Evolutionary conservation across 2,329 filamentous ascomycete species (phyloP), one percentile per base, ranked within the genome.

Genomic region (Boeremia lycopersici): DNA sequence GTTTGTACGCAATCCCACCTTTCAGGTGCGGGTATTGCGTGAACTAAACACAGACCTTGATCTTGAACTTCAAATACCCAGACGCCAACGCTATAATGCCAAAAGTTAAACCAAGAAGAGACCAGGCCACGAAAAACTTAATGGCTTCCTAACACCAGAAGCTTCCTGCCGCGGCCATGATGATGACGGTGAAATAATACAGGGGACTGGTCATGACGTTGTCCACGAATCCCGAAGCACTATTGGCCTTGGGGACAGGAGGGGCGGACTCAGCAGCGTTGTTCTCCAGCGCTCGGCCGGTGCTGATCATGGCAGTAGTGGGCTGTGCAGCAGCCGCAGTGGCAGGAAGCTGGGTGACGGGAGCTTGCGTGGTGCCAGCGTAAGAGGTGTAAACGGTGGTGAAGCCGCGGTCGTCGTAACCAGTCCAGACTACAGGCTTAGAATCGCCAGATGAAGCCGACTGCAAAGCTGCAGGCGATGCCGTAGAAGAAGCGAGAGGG

Each of bases 401-500:
- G 67, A 84, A 83, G 30, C 81, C 80, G 59, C 77, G 75, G 29
- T 81, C 67, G 63, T 84, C 74, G 63, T 76, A 83, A 12, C 74
- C 69, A 6, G 79, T 82, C 41, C 78, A 68, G 17, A 75, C 69
- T 57, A 81, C 10, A 13, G 58, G 55, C 47, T 66, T 63, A 72
- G 65, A 67, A 55, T 53, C 67, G 61, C 61, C 65, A 67, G 66
- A 63, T 13, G 60, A 70, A 54, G 35, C 66, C 67, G 61, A 66
- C 49, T 59, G 68, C 56, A 57, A 70, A 65, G 68, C 71, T 74
- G 72, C 78, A 63, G 76, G 80, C 66, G 73, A 80, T 67, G 74
- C 85, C 68, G 74, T 81, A 82, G 72, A 86, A 62, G 68, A 83
- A 72, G 64, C 79, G 70, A 68, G 74, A 72, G 63, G 83, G 82